A percentile compares a stretch with the other conserved stretches of the same genome.
Evolutionary conservation across 2,329 filamentous ascomycete species (phyloP).

Genomic region (Rosellinia necatrix): DNA sequence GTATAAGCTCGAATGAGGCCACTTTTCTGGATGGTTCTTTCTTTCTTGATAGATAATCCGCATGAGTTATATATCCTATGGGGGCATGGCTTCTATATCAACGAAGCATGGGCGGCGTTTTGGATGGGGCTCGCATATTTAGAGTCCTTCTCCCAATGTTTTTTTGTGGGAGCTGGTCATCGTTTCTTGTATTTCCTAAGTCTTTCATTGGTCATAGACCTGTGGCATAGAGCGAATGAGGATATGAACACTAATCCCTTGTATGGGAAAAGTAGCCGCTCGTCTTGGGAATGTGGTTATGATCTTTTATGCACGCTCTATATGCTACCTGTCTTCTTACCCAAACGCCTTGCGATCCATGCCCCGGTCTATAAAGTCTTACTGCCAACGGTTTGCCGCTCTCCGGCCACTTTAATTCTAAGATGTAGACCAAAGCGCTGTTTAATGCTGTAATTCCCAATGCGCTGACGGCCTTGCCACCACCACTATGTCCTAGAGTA

Average conservation of each 20-base stretch:
- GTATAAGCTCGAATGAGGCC: slow-evolving; percentile 44
- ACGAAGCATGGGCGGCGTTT: slow-evolving; percentile 43
- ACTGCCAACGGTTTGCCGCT: too few species aligned
- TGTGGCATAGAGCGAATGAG: slow-evolving; percentile 34
- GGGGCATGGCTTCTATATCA: slow-evolving; percentile 17
- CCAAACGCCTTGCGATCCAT: slow-evolving; percentile 24
- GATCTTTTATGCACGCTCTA: slow-evolving; percentile 17
- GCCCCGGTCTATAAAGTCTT: slow-evolving; percentile 19
- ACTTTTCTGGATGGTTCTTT: slow-evolving; percentile 1
- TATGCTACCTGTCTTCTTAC: slow-evolving; percentile 13
- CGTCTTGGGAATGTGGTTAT: slow-evolving; percentile 1
- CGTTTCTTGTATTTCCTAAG: slow-evolving; percentile 26
- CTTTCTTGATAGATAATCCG: slow-evolving; percentile 22
- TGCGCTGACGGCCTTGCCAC: background rate
- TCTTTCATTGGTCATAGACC: slow-evolving; percentile 21
- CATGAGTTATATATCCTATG: slow-evolving; percentile 23
- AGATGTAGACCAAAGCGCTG: background rate
- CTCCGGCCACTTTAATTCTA: too few species aligned
- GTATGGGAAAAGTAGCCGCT: slow-evolving; percentile 9
- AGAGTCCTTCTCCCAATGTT: slow-evolving; percentile 37
- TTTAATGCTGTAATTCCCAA: background rate
- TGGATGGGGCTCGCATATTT: slow-evolving; percentile 37
- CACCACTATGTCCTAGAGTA: background rate
- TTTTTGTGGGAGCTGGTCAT: slow-evolving; percentile 37
- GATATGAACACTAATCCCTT: slow-evolving; percentile 24